phyloP scores from a whole-genome alignment of 352 stramenopile species.

The Globisporangium solare region DNA sequence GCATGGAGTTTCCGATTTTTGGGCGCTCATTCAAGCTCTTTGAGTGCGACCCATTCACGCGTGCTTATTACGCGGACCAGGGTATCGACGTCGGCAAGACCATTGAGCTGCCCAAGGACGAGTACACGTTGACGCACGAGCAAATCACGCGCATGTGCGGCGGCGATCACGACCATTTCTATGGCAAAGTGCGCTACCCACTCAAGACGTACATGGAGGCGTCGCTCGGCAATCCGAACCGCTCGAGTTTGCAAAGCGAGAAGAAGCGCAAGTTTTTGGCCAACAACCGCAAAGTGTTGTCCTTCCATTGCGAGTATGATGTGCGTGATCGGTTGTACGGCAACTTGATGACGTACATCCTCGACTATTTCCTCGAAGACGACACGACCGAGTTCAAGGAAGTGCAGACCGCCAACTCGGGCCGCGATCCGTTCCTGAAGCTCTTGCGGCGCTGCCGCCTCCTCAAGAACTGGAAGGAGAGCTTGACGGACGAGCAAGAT shows the following conservation, averaged over 20 bases:
- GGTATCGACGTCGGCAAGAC: slow-evolving; percentile 36
- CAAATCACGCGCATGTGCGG: slow-evolving; percentile 75
- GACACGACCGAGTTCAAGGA: slow-evolving; percentile 90
- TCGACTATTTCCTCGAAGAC: slow-evolving; percentile 88
- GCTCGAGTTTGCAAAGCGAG: slow-evolving; percentile 55
- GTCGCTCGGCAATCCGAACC: slow-evolving; percentile 66
- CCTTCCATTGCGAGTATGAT: slow-evolving; percentile 86
- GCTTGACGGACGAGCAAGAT: slow-evolving; percentile 66
- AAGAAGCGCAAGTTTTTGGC: slow-evolving; percentile 86
- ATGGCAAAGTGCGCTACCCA: slow-evolving; percentile 69
- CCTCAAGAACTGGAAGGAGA: slow-evolving; percentile 65
- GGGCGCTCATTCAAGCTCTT: slow-evolving; percentile 76
- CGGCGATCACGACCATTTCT: slow-evolving; percentile 65
- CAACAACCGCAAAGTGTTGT: slow-evolving; percentile 83
- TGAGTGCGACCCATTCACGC: slow-evolving; percentile 72
- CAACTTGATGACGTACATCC: slow-evolving; percentile 70
- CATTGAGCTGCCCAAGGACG: slow-evolving; percentile 72
- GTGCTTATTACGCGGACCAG: slow-evolving; percentile 46
- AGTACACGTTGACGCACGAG: slow-evolving; percentile 75
- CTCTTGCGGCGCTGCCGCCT: slow-evolving; percentile 60
- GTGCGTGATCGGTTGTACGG: slow-evolving; percentile 73
- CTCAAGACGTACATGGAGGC: slow-evolving; percentile 87
- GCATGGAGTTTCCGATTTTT: slow-evolving; percentile 70
- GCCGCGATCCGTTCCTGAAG: slow-evolving; percentile 73
- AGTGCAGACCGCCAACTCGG: slow-evolving; percentile 71